Base-by-base conservation (phyloP, 2,329 filamentous ascomycete species). In the Cladosporium sp. region DNA sequence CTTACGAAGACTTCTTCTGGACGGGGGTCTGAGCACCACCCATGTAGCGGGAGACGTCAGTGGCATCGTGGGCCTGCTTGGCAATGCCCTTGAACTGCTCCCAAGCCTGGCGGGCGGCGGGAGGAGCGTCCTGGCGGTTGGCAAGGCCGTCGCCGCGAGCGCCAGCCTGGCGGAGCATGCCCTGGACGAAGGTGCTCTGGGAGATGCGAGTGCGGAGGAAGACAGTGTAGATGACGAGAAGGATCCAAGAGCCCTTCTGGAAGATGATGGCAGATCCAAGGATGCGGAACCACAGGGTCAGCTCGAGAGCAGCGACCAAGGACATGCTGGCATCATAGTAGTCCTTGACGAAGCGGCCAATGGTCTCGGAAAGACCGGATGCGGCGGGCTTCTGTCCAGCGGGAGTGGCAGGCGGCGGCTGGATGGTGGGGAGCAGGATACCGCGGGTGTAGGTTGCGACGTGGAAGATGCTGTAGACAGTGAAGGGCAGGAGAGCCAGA, bases 241-340 rank as follows among this genome's bases (percentile, higher is more conserved):
- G 81, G 70, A 97, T 86, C 91, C 93, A 97, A 62, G 90, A 94
- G 65, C 91, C 88, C 74, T 88, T 90, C 77, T 87, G 86, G 84
- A 97, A 97, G 66, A 95, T 80, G 62, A 97, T 77, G 61, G 91
- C 90, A 32, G 90, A 88, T 56, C 91, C 76, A 49, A 95, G 71
- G 56, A 99, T 78, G 69, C 94, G 91, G 75, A 89, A 78, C 87
- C 92, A 95, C 60, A 97, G 85, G 39, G 83, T 77, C 65, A 97
- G 90, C 79, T 99, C 94, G 59, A 99, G 89, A 47, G 81, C 79
- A 36, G 93, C 89, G 32, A 99, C 94, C 60, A 97, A 80, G 58
- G 89, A 90, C 94, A 99, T 99, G 75, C 91, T 96, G 61, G 84
- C 78, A 73, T 99, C 94, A 73, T 99, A 99, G 83, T 97, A 97